Evolutionary conservation across 164 flowering plant species (phyloP).

Genomic region (Chloranthus sessilifolius): DNA sequence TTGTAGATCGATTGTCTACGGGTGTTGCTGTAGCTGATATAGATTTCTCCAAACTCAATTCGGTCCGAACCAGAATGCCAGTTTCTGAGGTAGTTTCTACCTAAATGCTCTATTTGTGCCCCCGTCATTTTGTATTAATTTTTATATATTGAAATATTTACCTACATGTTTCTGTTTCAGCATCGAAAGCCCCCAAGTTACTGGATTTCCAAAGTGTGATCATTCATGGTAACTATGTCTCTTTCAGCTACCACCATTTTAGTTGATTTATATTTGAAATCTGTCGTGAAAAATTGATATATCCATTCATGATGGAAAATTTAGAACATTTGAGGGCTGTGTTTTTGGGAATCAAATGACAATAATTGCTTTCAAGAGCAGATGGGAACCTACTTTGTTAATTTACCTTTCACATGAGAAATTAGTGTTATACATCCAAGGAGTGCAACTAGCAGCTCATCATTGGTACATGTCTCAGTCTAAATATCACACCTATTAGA

Average conservation of each 20-base stretch:
- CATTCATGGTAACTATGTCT: conserved; percentile 2
- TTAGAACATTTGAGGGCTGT: no score
- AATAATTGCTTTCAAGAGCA: conserved; percentile 4
- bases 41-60: conserved; percentile 61
- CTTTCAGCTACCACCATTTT: no score
- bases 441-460: no score
- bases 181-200: conserved; percentile 62
- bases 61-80: conserved; percentile 79
- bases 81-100: conserved; percentile 48
- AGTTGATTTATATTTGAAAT: no score
- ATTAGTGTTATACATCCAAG: no score
- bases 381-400: no score
- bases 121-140: neutral
- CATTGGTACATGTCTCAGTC: no score
- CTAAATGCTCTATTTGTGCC: neutral
- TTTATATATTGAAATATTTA: conserved; percentile 3
- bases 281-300: neutral
- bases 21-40: conserved; percentile 83
- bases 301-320: neutral
- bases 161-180: conserved; percentile 26
- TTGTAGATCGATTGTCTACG: conserved; percentile 68
- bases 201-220: conserved; percentile 43
- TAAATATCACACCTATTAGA: no score
- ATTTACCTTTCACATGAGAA: no score
- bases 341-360: neutral